These are phyloP conservation scores for Taphrina deformans DNA, from an alignment of 1,139 yeast genomes.

Conservation along the genomic window DNA sequence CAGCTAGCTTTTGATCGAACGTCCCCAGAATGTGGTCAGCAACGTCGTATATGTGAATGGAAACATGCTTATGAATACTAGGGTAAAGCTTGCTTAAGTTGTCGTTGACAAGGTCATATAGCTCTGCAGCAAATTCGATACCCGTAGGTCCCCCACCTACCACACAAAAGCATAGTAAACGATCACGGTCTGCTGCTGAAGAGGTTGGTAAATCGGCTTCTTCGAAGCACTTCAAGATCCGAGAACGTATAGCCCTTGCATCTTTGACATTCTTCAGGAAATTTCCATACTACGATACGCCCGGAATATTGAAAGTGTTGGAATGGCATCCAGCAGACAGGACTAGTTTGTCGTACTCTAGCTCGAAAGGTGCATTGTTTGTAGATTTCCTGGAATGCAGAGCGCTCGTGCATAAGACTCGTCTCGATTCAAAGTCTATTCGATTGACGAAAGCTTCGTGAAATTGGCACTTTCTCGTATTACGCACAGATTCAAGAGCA, in stretches of 20 bases:
- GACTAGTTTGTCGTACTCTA: slow-evolving; percentile 65
- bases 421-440: neutral
- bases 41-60: slow-evolving; percentile 64
- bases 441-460: slow-evolving; percentile 18
- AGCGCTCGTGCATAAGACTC: slow-evolving; percentile 11
- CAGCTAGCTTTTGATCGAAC: slow-evolving; percentile 61
- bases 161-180: slow-evolving; percentile 59
- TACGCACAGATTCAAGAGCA: slow-evolving; percentile 28
- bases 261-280: slow-evolving; percentile 64
- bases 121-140: slow-evolving; percentile 71
- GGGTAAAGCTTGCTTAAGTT: slow-evolving; percentile 64
- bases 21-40: slow-evolving; percentile 64
- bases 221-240: slow-evolving; percentile 57
- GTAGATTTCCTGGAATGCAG: neutral
- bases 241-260: slow-evolving; percentile 56
- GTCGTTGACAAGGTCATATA: slow-evolving; percentile 89
- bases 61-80: slow-evolving; percentile 50
- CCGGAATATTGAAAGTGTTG: slow-evolving; percentile 65
- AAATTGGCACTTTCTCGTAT: slow-evolving; percentile 4
- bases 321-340: slow-evolving; percentile 65
- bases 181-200: slow-evolving; percentile 58
- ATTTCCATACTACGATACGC: slow-evolving; percentile 55
- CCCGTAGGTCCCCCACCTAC: slow-evolving; percentile 77
- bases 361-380: slow-evolving; percentile 44
- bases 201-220: slow-evolving; percentile 47